These are phyloP conservation scores for Postia placenta DNA, from an alignment of 768 basidiomycete genomes.

Conservation along the genomic window DNA sequence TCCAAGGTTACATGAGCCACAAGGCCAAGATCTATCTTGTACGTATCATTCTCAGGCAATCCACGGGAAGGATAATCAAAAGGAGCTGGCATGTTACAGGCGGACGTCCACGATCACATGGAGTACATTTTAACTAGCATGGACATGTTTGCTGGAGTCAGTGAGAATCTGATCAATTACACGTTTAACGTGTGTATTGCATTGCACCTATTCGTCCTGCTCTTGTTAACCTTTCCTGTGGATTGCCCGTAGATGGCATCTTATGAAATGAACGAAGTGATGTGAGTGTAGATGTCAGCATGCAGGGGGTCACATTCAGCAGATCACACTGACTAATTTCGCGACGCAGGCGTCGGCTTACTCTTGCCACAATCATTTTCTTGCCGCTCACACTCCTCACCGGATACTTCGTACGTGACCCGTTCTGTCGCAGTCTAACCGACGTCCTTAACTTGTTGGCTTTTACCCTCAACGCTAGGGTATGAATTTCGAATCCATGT, in stretches of 20 bases:
- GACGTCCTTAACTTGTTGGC: constrained; percentile 21
- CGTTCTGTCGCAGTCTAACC: not conserved
- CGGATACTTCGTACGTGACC: constrained; percentile 57
- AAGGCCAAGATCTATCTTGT: constrained; percentile 67
- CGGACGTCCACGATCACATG: constrained; percentile 73
- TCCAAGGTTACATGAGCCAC: constrained; percentile 60
- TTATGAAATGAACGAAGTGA: constrained; percentile 72
- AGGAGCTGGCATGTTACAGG: constrained; percentile 28
- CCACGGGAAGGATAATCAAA: too few relatives aligned
- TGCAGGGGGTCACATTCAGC: not conserved
- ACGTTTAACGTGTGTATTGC: constrained; percentile 58
- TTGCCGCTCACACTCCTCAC: constrained; percentile 65
- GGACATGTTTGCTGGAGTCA: constrained; percentile 68
- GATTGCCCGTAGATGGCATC: constrained; percentile 52
- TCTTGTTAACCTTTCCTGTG: too few relatives aligned
- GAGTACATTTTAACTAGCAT: constrained; percentile 64
- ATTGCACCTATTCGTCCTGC: not conserved
- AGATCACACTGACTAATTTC: not conserved
- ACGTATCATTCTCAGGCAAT: constrained; percentile 10
- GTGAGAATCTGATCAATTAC: constrained; percentile 68
- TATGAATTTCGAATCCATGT: constrained; percentile 58
- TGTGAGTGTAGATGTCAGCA: constrained; percentile 34
- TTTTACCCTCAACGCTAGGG: constrained; percentile 32
- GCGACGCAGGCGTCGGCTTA: constrained; percentile 51
- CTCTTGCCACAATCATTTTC: constrained; percentile 65